phyloP scores from a whole-genome alignment of 192 early-diverging fungal genomes.

The Kappamyces sp. region DNA sequence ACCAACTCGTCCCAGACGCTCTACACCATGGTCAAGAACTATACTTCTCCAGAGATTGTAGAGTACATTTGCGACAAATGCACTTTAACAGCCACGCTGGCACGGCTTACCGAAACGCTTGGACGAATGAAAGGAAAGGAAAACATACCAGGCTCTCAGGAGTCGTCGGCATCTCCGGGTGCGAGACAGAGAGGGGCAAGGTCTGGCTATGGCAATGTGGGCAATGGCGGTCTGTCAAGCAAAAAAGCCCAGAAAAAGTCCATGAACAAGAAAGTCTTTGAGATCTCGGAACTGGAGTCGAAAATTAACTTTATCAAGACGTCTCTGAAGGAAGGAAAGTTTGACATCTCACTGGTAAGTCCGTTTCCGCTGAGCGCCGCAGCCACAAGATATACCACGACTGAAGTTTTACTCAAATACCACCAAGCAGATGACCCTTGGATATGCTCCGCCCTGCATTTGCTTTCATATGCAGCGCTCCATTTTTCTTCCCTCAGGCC shows the following conservation, averaged over 20 bases:
- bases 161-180: neutral
- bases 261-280: too few species aligned
- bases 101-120: conserved; percentile 7
- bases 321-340: neutral
- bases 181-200: conserved; percentile 6
- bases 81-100: conserved; percentile 44
- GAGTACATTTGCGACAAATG: conserved; percentile 65
- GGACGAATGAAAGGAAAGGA: neutral
- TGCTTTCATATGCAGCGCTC: conserved; percentile 83
- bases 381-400: conserved; percentile 4
- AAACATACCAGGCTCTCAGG: neutral
- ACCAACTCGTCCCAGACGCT: conserved; percentile 41
- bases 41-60: conserved; percentile 55
- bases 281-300: too few species aligned
- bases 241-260: neutral
- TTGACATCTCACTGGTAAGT: neutral
- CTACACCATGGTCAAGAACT: conserved; percentile 47
- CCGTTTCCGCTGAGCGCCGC: neutral
- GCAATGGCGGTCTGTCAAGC: too few species aligned
- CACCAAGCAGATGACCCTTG: conserved; percentile 82
- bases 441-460: conserved; percentile 71
- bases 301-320: neutral
- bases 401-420: conserved; percentile 15
- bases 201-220: neutral
- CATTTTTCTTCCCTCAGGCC: conserved; percentile 63